These are phyloP conservation scores for Microbotryomycetes sp. DNA, from an alignment of 1,284 basidiomycete genomes.

Conservation along the genomic window DNA sequence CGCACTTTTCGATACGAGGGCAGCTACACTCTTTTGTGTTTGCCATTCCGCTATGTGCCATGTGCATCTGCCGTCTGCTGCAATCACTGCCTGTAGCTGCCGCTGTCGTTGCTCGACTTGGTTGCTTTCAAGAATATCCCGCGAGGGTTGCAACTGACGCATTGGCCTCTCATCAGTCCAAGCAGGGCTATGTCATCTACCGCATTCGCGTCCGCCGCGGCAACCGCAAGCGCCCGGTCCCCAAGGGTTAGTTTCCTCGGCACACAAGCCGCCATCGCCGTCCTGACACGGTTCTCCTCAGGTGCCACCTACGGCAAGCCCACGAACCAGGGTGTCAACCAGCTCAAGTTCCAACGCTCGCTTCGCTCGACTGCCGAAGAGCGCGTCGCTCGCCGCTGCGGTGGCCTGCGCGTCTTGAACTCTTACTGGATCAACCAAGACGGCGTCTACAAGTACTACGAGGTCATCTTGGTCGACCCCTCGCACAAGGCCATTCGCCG, in stretches of 20 bases:
- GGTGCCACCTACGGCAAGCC: constrained; percentile 99
- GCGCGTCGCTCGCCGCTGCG: constrained; percentile 92
- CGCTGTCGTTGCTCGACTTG: background rate
- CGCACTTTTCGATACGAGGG: too few relatives aligned
- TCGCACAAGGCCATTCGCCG: constrained; percentile 65
- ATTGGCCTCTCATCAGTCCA: too few relatives aligned
- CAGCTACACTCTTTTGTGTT: too few relatives aligned
- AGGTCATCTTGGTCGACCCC: constrained; percentile 95
- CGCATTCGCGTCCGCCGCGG: constrained; percentile 95
- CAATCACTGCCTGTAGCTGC: too few relatives aligned
- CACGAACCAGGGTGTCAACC: constrained; percentile 98
- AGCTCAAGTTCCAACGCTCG: constrained; percentile 95
- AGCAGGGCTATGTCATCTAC: constrained; percentile 99
- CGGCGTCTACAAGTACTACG: constrained; percentile 99
- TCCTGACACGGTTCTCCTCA: constrained; percentile 34
- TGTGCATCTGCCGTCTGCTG: too few relatives aligned
- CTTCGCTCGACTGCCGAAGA: constrained; percentile 93
- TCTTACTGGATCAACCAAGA: constrained; percentile 99
- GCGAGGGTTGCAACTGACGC: too few relatives aligned
- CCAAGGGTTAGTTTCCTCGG: constrained; percentile 61
- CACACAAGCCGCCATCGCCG: background rate
- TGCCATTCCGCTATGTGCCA: too few relatives aligned
- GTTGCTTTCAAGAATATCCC: too few relatives aligned
- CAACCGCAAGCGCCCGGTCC: constrained; percentile 98
- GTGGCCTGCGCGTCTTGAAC: constrained; percentile 75